phyloP scores from a whole-genome alignment of 2,329 filamentous ascomycete genomes.

The Talaromyces sp. region DNA sequence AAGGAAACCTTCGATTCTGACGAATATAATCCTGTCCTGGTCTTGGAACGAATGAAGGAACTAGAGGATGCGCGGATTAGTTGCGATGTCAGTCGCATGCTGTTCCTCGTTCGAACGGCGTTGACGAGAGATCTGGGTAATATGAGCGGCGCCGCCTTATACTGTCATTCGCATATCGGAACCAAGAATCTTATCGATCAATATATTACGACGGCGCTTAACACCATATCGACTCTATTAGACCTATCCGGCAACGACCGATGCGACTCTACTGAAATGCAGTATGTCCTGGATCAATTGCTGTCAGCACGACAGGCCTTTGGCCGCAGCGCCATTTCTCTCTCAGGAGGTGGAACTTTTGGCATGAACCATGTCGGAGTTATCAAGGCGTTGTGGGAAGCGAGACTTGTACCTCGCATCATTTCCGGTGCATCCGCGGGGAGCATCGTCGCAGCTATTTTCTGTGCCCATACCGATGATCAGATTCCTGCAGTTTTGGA shows the following conservation, averaged over 20 bases:
- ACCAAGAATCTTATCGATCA: slow-evolving; percentile 84
- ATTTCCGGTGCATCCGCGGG: slow-evolving; percentile 86
- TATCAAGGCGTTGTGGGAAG: slow-evolving; percentile 74
- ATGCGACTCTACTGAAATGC: slow-evolving; percentile 57
- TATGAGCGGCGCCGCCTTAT: slow-evolving; percentile 80
- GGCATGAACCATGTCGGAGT: slow-evolving; percentile 92
- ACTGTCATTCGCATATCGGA: slow-evolving; percentile 79
- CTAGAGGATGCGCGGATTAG: slow-evolving; percentile 71
- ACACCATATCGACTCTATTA: slow-evolving; percentile 71
- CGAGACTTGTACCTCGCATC: slow-evolving; percentile 74
- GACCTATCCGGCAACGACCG: slow-evolving; percentile 56
- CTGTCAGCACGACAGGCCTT: slow-evolving; percentile 74
- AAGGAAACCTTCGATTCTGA: slow-evolving; percentile 66
- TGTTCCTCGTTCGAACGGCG: slow-evolving; percentile 76
- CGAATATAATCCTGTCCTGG: slow-evolving; percentile 69
- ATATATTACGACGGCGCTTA: slow-evolving; percentile 77
- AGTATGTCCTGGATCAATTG: slow-evolving; percentile 65
- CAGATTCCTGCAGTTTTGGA: slow-evolving; percentile 70
- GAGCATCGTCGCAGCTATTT: slow-evolving; percentile 77
- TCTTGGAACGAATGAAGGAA: slow-evolving; percentile 67
- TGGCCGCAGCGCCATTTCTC: slow-evolving; percentile 75
- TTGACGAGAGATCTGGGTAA: slow-evolving; percentile 78
- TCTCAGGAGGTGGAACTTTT: slow-evolving; percentile 85
- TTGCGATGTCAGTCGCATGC: slow-evolving; percentile 72
- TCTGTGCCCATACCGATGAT: slow-evolving; percentile 74